A percentile compares a stretch with the other conserved stretches of the same genome.
These are phyloP conservation scores for Diaporthe longicolla DNA, from an alignment of 2,329 filamentous ascomycete genomes.

Conservation along the genomic window DNA sequence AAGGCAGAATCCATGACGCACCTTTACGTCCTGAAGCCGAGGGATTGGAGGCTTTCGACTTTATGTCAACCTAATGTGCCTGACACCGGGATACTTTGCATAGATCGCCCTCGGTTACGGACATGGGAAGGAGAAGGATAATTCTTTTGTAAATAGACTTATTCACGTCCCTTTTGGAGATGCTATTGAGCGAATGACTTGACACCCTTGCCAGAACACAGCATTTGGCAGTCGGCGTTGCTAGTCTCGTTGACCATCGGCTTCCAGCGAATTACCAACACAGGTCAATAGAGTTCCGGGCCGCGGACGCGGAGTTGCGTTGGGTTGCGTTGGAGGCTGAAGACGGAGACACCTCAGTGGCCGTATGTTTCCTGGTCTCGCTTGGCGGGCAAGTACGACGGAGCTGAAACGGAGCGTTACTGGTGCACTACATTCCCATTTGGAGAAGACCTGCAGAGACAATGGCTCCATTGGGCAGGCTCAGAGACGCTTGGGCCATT, in stretches of 20 bases:
- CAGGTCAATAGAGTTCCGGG: constrained; percentile 29
- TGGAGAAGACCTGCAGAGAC: neutral
- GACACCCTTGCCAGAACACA: constrained; percentile 6
- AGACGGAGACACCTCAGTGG: constrained; percentile 11
- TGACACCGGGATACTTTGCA: neutral
- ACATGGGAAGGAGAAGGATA: neutral
- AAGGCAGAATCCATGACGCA: constrained; percentile 52
- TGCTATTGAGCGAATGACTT: neutral
- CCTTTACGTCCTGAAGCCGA: constrained; percentile 40
- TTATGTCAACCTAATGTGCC: constrained; percentile 24
- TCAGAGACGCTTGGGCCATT: constrained; percentile 17
- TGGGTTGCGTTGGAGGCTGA: constrained; percentile 30
- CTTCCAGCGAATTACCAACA: constrained; percentile 1
- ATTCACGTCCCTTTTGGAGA: neutral
- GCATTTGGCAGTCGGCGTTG: constrained; percentile 7
- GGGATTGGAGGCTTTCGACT: constrained; percentile 31
- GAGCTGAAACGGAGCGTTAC: constrained; percentile 22
- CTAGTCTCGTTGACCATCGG: neutral
- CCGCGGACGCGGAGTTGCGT: neutral
- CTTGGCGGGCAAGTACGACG: constrained; percentile 6
- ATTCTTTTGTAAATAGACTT: neutral
- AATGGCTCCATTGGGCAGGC: neutral
- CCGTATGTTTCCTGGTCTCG: constrained; percentile 6
- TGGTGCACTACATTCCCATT: neutral
- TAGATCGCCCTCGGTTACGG: neutral